Percentiles rank a stretch among this genome's conserved stretches.
phyloP scores from a whole-genome alignment of 345 rosid species.

The Hibiscus mutabilis region DNA sequence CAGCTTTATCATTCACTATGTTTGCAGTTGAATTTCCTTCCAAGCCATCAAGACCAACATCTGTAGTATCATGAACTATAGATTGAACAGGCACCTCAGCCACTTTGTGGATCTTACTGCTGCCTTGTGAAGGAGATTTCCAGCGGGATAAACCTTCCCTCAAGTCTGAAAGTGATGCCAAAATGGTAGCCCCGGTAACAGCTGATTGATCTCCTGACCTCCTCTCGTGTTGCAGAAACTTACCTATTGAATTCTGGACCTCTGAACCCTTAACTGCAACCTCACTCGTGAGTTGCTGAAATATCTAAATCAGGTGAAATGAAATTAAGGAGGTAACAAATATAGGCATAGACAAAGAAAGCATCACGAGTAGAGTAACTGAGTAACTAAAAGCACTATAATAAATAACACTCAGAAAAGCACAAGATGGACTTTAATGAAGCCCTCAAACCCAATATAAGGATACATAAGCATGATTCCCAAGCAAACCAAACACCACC shows the following conservation, averaged over 20 bases:
- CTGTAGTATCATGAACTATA: slow-evolving; percentile 17
- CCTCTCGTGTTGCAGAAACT: slow-evolving; percentile 47
- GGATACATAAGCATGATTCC: slow-evolving; percentile 86
- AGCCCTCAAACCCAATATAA: slow-evolving; percentile 11
- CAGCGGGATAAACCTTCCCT: slow-evolving; percentile 50
- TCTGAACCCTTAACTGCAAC: slow-evolving; percentile 48
- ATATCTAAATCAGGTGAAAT: slow-evolving; percentile 40
- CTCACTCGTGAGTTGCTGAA: slow-evolving; percentile 52
- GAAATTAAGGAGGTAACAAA: slow-evolving; percentile 32
- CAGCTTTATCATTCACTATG: slow-evolving; percentile 50
- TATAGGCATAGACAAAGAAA: background rate
- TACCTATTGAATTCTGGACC: slow-evolving; percentile 40
- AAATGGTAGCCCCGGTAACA: slow-evolving; percentile 64
- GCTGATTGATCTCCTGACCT: slow-evolving; percentile 68
- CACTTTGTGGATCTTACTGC: slow-evolving; percentile 40
- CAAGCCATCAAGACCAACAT: slow-evolving; percentile 45
- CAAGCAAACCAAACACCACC: slow-evolving; percentile 48
- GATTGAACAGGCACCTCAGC: slow-evolving; percentile 30
- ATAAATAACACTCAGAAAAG: slow-evolving; percentile 1
- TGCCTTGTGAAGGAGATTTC: slow-evolving; percentile 42
- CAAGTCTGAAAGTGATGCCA: slow-evolving; percentile 58
- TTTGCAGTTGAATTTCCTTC: slow-evolving; percentile 52
- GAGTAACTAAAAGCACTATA: background rate
- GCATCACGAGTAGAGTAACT: background rate
- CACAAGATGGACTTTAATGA: background rate